Base-by-base conservation (phyloP, 768 basidiomycete species). In the Artomyces pyxidatus region DNA sequence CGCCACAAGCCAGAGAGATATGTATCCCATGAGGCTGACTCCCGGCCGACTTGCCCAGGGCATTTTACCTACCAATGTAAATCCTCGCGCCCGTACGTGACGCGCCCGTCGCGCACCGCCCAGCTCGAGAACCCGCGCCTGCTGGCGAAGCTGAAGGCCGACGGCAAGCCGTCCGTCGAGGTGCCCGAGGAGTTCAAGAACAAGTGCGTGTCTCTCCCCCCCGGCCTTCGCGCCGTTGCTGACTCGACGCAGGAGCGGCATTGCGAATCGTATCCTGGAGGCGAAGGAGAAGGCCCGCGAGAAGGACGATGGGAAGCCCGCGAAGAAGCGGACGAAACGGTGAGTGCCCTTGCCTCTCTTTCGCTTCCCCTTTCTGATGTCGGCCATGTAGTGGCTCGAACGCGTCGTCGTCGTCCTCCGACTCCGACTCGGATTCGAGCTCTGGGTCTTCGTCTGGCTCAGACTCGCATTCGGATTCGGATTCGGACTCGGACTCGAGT, bases 1-100 rank as follows among this genome's bases (percentile, higher is more conserved):
- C 48, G 70, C 60, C 3, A 6, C 16, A 9, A 26, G 12, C 11
- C 8, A 14, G 3, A n/a, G 8, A 21, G 6, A 17, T 25, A 3
- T 17, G 10, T 10, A 25, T 27, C 35, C 3, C n/a, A 28, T 7
- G 40, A 11, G 23, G 23, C 32, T 16, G 35, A 37, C 14, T 23
- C 11, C 19, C 19, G 25, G 17, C 32, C 16, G 26, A 39, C 23
- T 25, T 48, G 30, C 16, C 16, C 60, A 82, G 93, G 92, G 0
- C 94, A 96, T 65, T 94, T 84, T 63, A 96, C 82, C 11, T 97
- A 84, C 61, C 79, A 96, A 68, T 97, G 94, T 76, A 90, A 89
- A 66, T 74, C 75, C 16, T 58, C 76, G 19, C 75, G 86, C 2
- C 88, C 90, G 22, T 97, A 96, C 63, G 72, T 90, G 35, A 80